A percentile compares a stretch with the other conserved stretches of the same genome.
Evolutionary conservation across 805 yeast genomes (phyloP).

Genomic region (Torulaspora gathmanii): DNA sequence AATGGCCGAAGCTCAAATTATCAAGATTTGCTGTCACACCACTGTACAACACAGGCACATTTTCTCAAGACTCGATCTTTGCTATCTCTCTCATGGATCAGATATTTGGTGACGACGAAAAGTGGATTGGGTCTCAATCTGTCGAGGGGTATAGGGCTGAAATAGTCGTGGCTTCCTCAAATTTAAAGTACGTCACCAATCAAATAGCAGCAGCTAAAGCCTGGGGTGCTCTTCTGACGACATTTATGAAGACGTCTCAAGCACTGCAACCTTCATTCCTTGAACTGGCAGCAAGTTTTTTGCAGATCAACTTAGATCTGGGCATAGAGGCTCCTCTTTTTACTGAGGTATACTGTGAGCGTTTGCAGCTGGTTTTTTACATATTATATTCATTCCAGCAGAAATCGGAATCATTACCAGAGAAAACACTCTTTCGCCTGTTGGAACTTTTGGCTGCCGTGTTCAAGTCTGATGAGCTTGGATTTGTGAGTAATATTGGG

Average conservation of each 20-base stretch:
- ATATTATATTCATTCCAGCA: slow-evolving; percentile 30
- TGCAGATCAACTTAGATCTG: slow-evolving; percentile 47
- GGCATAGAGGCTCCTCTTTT: slow-evolving; percentile 49
- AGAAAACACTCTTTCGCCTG: slow-evolving; percentile 26
- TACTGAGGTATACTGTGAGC: slow-evolving; percentile 49
- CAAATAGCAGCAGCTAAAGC: slow-evolving; percentile 69
- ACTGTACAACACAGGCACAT: slow-evolving; percentile 42
- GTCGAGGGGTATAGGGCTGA: slow-evolving; percentile 42
- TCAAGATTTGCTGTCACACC: slow-evolving; percentile 50
- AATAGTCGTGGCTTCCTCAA: slow-evolving; percentile 55
- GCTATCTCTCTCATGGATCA: slow-evolving; percentile 60
- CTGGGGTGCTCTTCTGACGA: slow-evolving; percentile 71
- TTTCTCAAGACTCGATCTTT: slow-evolving; percentile 52
- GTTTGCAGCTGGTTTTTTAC: slow-evolving; percentile 65
- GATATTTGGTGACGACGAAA: slow-evolving; percentile 42
- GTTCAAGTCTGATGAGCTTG: slow-evolving; percentile 47
- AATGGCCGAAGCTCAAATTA: slow-evolving; percentile 46
- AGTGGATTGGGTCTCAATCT: slow-evolving; percentile 39
- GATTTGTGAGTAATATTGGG: slow-evolving; percentile 43
- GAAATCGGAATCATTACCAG: slow-evolving; percentile 21
- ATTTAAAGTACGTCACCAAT: slow-evolving; percentile 57
- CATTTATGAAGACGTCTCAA: slow-evolving; percentile 45
- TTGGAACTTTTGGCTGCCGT: slow-evolving; percentile 31
- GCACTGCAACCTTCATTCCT: slow-evolving; percentile 36
- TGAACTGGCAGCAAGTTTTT: slow-evolving; percentile 44